phyloP scores from a whole-genome alignment of 75 land plant species.

The Selaginella moellendorffii region DNA sequence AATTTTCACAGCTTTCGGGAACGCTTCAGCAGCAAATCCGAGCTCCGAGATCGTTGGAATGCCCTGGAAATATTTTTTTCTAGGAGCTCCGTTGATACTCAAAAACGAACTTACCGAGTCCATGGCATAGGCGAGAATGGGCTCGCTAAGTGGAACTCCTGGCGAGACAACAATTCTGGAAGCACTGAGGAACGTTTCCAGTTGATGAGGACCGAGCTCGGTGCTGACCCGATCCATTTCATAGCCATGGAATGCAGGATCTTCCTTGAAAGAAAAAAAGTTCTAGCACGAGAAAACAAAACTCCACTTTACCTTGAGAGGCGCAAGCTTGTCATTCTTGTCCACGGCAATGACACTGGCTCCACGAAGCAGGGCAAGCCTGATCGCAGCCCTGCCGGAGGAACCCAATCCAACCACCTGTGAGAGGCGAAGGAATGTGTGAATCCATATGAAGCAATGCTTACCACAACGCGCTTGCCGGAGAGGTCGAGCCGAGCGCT shows the following conservation, averaged over 20 bases:
- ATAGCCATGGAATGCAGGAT: constrained; percentile 25
- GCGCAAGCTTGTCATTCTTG: constrained; percentile 24
- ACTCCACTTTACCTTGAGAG: constrained; percentile 27
- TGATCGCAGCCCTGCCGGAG: constrained; percentile 53
- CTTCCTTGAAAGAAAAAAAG: constrained; percentile 13
- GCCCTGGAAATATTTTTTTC: too few relatives aligned
- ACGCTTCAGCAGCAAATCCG: constrained; percentile 52
- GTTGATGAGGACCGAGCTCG: constrained; percentile 22
- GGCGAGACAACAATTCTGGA: constrained; percentile 56
- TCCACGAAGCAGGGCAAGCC: constrained; percentile 49
- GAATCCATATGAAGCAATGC: not conserved
- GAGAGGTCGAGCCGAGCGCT: not conserved
- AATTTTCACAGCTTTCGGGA: constrained; percentile 29
- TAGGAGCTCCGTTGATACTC: too few relatives aligned
- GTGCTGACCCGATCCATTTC: constrained; percentile 19
- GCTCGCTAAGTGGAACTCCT: constrained; percentile 34
- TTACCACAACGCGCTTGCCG: not conserved
- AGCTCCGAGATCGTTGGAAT: constrained; percentile 41
- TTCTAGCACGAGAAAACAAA: not conserved
- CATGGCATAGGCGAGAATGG: constrained; percentile 28
- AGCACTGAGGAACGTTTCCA: constrained; percentile 15
- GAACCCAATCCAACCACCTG: constrained; percentile 53
- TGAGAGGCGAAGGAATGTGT: not conserved
- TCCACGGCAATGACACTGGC: constrained; percentile 50
- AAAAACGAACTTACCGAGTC: constrained; percentile 29